Percentiles rank a stretch among this genome's conserved stretches.
These are phyloP conservation scores for Colletotrichum chlorophyti DNA, from an alignment of 2,329 filamentous ascomycete genomes.

Conservation along the genomic window DNA sequence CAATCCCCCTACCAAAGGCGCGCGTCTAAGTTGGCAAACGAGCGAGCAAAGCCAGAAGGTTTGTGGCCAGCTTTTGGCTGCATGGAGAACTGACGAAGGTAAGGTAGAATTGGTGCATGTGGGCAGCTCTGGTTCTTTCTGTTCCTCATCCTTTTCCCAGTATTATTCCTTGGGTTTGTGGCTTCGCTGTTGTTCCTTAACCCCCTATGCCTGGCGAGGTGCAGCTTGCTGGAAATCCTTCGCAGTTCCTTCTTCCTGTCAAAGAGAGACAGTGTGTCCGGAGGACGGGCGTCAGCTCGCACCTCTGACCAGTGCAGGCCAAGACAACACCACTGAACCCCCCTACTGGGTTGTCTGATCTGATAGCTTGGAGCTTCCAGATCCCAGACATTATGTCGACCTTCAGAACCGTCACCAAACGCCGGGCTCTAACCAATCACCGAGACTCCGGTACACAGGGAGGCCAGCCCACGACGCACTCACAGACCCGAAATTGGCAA, in stretches of 20 bases:
- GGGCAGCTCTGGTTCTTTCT: too few relatives aligned
- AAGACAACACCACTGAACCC: conserved; percentile 5
- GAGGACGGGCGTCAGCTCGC: not conserved
- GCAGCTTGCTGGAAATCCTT: conserved; percentile 13
- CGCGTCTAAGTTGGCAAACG: conserved; percentile 25
- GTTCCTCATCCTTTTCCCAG: not conserved
- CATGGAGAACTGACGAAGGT: not conserved
- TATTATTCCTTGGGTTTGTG: not conserved
- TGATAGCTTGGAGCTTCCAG: not conserved
- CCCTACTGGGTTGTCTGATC: not conserved
- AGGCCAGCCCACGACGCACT: conserved; percentile 8
- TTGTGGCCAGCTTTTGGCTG: not conserved
- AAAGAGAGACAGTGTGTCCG: too few relatives aligned
- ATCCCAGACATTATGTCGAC: too few relatives aligned
- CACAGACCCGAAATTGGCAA: conserved; percentile 3
- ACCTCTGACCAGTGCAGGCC: conserved; percentile 3
- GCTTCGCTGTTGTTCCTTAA: not conserved
- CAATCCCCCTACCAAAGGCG: conserved; percentile 18
- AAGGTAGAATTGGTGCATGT: too few relatives aligned
- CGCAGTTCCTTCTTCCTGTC: not conserved
- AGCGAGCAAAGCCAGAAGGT: not conserved
- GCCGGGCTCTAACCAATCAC: conserved; percentile 13
- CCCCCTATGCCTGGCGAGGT: not conserved
- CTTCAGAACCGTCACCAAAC: not conserved
- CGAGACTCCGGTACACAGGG: conserved; percentile 6